These are phyloP conservation scores for Alternaria sp. DNA, from an alignment of 2,329 filamentous ascomycete species.

Conservation along the genomic window DNA sequence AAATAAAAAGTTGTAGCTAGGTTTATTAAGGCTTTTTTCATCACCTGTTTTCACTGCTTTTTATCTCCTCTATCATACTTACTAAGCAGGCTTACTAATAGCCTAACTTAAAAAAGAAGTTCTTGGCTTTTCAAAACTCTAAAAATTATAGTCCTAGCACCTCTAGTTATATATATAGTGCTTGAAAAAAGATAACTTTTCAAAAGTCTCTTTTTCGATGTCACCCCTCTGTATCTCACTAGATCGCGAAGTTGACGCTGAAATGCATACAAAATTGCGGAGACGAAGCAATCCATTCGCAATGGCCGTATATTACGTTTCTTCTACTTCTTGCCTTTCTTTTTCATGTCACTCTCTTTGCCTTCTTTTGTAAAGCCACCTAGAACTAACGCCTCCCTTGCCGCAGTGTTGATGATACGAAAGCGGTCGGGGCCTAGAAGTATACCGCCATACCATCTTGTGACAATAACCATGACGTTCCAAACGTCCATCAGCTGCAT, in stretches of 20 bases:
- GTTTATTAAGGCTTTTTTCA: no score
- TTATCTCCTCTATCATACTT: no score
- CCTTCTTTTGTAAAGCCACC: constrained; percentile 73
- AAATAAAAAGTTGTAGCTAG: no score
- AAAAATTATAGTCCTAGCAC: no score
- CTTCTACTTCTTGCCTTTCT: constrained; percentile 46
- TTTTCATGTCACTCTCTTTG: constrained; percentile 41
- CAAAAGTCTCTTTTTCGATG: no score
- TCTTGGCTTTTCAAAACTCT: no score
- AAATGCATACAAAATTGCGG: neutral
- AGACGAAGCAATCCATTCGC: neutral
- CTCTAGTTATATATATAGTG: no score
- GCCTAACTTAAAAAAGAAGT: no score
- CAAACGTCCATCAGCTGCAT: constrained; percentile 96
- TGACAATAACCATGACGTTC: constrained; percentile 92
- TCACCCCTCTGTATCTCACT: neutral
- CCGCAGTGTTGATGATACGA: constrained; percentile 85
- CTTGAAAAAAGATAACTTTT: no score
- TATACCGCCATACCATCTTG: constrained; percentile 93
- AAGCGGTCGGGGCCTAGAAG: constrained; percentile 90
- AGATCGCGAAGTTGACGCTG: no score
- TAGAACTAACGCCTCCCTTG: constrained; percentile 82
- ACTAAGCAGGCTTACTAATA: no score
- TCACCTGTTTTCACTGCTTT: no score
- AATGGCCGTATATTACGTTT: neutral